Percentiles rank a stretch among this genome's conserved stretches.
Conservation (phyloP, 2,329 filamentous ascomycete genomes). For the Fusarium palustre region DNA sequence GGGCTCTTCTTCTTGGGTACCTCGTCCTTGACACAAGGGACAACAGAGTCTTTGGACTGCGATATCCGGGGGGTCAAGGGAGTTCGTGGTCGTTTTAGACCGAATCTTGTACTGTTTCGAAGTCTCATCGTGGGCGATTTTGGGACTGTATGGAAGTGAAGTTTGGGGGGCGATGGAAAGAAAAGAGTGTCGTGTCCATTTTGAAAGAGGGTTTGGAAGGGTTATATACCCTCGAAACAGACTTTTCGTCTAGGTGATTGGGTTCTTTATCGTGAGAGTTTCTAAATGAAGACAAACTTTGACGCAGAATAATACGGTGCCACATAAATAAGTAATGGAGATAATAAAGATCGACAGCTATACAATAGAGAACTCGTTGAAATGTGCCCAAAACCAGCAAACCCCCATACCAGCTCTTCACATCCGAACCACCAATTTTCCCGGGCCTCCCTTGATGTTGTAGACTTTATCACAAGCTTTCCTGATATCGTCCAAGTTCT, state of each 20-base stretch:
- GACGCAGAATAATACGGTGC: neutral
- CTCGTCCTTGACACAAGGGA: neutral
- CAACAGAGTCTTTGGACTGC: neutral
- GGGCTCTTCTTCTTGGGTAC: neutral
- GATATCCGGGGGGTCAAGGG: neutral
- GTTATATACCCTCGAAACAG: neutral
- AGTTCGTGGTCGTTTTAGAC: neutral
- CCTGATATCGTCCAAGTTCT: slow-evolving; percentile 58
- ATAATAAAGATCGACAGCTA: no score
- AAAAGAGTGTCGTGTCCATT: neutral
- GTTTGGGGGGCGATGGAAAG: neutral
- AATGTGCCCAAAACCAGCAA: no score
- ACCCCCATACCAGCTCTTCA: neutral
- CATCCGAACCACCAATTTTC: slow-evolving; percentile 47
- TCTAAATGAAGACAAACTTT: neutral
- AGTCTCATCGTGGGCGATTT: neutral
- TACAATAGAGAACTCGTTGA: neutral
- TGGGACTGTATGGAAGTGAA: neutral
- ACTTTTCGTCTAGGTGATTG: neutral
- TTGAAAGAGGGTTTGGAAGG: neutral
- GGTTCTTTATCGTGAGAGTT: neutral
- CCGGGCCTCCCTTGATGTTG: slow-evolving; percentile 44
- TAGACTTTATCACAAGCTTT: slow-evolving; percentile 55
- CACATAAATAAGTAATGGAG: no score
- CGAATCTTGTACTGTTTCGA: neutral